phyloP scores from a whole-genome alignment of 2,329 filamentous ascomycete genomes.

The Dactylonectria macrodidyma region DNA sequence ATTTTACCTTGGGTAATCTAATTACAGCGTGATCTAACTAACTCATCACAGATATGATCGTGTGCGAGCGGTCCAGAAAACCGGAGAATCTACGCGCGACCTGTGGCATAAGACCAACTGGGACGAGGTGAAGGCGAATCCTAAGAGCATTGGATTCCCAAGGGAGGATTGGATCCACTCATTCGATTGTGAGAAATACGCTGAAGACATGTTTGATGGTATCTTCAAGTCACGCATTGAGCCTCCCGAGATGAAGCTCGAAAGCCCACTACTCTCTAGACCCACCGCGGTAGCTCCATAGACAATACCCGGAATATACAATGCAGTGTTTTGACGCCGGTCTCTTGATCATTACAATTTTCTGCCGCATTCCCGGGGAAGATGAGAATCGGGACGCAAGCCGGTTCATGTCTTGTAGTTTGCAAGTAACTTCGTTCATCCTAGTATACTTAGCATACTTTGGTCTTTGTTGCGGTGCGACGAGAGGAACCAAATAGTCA shows the following conservation, averaged over 20 bases:
- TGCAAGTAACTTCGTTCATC: no score
- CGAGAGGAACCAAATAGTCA: no score
- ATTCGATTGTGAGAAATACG: slow-evolving; percentile 39
- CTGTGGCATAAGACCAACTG: slow-evolving; percentile 44
- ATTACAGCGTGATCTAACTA: accelerated
- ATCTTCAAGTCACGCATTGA: slow-evolving; percentile 4
- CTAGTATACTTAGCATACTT: no score
- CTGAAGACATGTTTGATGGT: slow-evolving; percentile 38
- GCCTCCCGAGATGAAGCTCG: neutral
- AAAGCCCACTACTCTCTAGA: neutral
- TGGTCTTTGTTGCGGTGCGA: no score
- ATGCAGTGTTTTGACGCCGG: no score
- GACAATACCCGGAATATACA: neutral
- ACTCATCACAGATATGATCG: slow-evolving; percentile 31
- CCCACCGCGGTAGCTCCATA: neutral
- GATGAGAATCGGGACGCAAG: no score
- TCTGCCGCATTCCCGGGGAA: no score
- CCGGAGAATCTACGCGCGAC: slow-evolving; percentile 40
- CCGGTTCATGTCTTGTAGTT: no score
- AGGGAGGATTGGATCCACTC: slow-evolving; percentile 43
- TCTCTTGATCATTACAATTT: no score
- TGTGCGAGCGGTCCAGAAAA: slow-evolving; percentile 40
- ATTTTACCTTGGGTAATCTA: accelerated
- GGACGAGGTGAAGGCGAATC: slow-evolving; percentile 35
- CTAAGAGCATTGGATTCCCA: slow-evolving; percentile 33